Evolutionary conservation across 305 asterid genomes (phyloP).

Genomic region (Euphrasia arctica): DNA sequence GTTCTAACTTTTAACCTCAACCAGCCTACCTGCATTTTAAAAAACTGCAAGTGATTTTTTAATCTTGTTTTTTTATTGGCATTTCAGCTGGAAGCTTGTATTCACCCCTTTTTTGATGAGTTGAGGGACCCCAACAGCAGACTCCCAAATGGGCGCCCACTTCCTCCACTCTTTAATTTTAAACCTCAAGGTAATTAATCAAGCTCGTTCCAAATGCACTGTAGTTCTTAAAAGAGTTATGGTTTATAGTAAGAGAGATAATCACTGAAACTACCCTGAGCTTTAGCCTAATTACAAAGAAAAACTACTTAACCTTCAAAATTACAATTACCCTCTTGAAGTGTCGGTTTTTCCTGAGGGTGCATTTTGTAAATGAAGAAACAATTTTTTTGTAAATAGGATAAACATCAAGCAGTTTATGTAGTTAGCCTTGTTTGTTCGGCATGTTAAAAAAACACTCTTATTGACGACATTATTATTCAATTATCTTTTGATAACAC

Average conservation of each 20-base stretch:
- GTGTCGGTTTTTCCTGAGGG: not conserved
- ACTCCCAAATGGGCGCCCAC: slow-evolving; percentile 97
- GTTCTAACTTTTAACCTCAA: slow-evolving; percentile 34
- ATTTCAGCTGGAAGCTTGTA: slow-evolving; percentile 91
- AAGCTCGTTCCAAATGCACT: slow-evolving; percentile 10
- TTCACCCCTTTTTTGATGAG: slow-evolving; percentile 96
- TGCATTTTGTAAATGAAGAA: not conserved
- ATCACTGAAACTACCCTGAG: not conserved
- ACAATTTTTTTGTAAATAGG: not conserved
- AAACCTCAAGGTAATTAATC: slow-evolving; percentile 70
- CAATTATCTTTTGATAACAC: no score
- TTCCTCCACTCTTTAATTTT: slow-evolving; percentile 90
- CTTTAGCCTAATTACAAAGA: slow-evolving; percentile 1
- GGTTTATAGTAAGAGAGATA: no score
- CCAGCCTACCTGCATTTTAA: slow-evolving; percentile 17
- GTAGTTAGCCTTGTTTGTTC: not conserved
- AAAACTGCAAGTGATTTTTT: slow-evolving; percentile 5
- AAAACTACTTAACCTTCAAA: not conserved
- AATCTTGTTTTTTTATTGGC: slow-evolving; percentile 21
- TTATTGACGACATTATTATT: no score
- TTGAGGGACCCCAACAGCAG: slow-evolving; percentile 79
- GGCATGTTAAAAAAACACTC: no score
- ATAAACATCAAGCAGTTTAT: not conserved
- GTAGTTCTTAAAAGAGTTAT: not conserved
- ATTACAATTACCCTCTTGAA: not conserved